Evolutionary conservation across 2,329 filamentous ascomycete species (phyloP).

Genomic region (Trematosphaeria pertusa): DNA sequence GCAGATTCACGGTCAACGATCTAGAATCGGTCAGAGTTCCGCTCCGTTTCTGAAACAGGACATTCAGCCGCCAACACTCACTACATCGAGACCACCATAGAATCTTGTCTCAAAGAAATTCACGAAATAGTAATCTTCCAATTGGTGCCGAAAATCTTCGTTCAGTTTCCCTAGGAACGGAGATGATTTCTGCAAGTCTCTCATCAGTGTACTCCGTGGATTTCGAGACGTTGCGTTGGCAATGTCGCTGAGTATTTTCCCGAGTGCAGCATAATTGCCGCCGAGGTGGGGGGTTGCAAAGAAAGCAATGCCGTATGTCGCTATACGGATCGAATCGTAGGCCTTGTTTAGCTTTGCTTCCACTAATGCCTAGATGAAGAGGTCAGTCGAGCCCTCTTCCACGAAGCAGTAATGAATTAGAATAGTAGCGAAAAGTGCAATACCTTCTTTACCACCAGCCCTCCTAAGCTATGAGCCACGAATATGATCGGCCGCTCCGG

Average conservation of each 20-base stretch:
- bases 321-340: constrained; percentile 5
- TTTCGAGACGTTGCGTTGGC: constrained; percentile 2
- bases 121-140: constrained; percentile 12
- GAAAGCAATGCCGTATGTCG: constrained; percentile 12
- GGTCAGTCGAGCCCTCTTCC: background rate
- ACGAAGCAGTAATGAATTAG: background rate
- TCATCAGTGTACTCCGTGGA: constrained; percentile 6
- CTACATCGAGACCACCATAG: background rate
- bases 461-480: constrained; percentile 13
- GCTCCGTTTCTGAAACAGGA: background rate
- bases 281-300: constrained; percentile 13
- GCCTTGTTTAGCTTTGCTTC: constrained; percentile 8
- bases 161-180: constrained; percentile 6
- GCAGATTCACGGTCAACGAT: constrained; percentile 13
- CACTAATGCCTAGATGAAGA: constrained; percentile 10
- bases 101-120: constrained; percentile 11
- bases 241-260: constrained; percentile 5
- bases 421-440: background rate
- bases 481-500: constrained; percentile 10
- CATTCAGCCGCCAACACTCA: background rate
- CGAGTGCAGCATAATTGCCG: constrained; percentile 9
- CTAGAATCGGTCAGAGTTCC: background rate
- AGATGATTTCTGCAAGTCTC: constrained; percentile 6
- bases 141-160: constrained; percentile 11
- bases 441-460: constrained; percentile 14